Evolutionary conservation across 495 filamentous ascomycete species (phyloP), one percentile per base, ranked within the genome.

Genomic region (Podospora australis): DNA sequence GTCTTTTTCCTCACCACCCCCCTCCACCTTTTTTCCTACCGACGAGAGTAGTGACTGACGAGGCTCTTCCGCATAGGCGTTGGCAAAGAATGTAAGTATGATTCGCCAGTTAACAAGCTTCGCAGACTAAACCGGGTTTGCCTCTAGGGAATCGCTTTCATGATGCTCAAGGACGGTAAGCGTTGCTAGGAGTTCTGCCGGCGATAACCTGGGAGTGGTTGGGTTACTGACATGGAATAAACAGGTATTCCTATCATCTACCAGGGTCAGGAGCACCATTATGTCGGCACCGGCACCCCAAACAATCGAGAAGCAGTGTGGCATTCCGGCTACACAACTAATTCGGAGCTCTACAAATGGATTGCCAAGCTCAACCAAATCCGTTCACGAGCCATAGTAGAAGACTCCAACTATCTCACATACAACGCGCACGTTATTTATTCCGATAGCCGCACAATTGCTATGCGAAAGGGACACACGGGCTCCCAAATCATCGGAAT

Each of bases 261-360:
- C 41, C 62, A 66, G 14, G 87, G 87, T 14, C 84, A 88, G 60
- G 87, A 90, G 60, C 86, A 91, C 49, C 78, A 79, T 42, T 82
- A 81, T 58, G 56, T 63, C 5, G 84, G 86, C 40, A 58, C 66
- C 9, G 65, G 45, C 40, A 78, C 79, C 28, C 86, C 86, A 0
- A 51, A 64, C 25, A 86, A 90, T 60, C 82, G 87, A 35, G 86
- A 90, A 62, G 84, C 86, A 24, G 57, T 88, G 34, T 92, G 87
- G 87, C 69, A 78, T 14, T 78, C 78, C 24, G 64, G 66, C 6
- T 92, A 87, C 64, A 60, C 73, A 43, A 86, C 78, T 20, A 58
- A 58, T 14, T 56, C 78, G 0, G 64, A 76, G 11, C 71, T 90
- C 2, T 89, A 88, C 70, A 67, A 64, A 6, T 73, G 74, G 49